phyloP scores from a whole-genome alignment of 2,329 filamentous ascomycete genomes.

The Plenodomus biglobosus region DNA sequence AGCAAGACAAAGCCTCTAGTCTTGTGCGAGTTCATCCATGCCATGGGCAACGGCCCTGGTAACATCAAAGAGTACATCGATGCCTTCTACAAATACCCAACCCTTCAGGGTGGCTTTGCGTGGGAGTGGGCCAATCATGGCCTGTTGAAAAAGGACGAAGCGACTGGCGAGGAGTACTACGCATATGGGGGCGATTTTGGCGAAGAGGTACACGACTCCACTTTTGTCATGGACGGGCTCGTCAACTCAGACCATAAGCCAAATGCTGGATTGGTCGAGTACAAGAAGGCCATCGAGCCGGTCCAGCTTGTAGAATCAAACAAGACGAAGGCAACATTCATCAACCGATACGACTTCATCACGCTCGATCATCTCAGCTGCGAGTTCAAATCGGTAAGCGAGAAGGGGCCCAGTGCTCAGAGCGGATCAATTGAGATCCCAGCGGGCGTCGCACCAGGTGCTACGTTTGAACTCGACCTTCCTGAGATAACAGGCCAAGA shows the following conservation, averaged over 20 bases:
- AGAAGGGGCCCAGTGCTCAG: slow-evolving; percentile 5
- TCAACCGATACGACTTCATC: slow-evolving; percentile 42
- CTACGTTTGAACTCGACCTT: slow-evolving; percentile 30
- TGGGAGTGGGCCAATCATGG: slow-evolving; percentile 54
- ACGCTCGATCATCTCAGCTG: slow-evolving; percentile 41
- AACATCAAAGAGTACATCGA: slow-evolving; percentile 68
- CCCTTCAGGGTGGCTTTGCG: slow-evolving; percentile 63
- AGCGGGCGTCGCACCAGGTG: slow-evolving; percentile 24
- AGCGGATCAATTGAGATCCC: slow-evolving; percentile 29
- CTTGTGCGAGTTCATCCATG: slow-evolving; percentile 58
- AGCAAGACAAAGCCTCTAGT: slow-evolving; percentile 57
- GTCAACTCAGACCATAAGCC: slow-evolving; percentile 47
- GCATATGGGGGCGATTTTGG: slow-evolving; percentile 51
- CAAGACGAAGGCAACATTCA: slow-evolving; percentile 29
- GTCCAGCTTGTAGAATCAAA: slow-evolving; percentile 37
- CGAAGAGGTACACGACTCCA: slow-evolving; percentile 46
- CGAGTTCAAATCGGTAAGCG: slow-evolving; percentile 15
- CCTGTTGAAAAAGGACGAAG: slow-evolving; percentile 44
- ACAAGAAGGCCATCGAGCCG: slow-evolving; percentile 50
- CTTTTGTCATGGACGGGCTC: slow-evolving; percentile 51
- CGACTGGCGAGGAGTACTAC: slow-evolving; percentile 45
- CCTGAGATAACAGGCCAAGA: slow-evolving; percentile 15
- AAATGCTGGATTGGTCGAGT: slow-evolving; percentile 47
- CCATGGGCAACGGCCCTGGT: slow-evolving; percentile 76
- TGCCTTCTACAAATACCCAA: slow-evolving; percentile 61